Percentiles rank a stretch among this genome's conserved stretches.
Evolutionary conservation across 257 asterid genomes (phyloP).

Genomic region (Capsicum chinense): DNA sequence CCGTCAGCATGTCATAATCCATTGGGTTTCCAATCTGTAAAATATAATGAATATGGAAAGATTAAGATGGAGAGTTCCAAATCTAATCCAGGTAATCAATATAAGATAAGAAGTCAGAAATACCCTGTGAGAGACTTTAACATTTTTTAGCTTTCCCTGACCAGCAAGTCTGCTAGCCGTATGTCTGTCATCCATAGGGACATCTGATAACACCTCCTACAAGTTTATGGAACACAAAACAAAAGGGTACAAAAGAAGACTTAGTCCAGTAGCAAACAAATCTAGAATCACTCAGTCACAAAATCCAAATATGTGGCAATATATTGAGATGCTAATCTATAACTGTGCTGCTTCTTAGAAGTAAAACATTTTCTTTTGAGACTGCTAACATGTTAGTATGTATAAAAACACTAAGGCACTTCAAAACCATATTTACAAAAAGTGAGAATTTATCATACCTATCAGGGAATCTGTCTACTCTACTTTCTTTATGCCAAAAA

Average conservation of each 20-base stretch:
- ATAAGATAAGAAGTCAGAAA: constrained; percentile 31
- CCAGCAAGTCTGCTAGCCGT: constrained; percentile 63
- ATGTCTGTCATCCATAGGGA: constrained; percentile 78
- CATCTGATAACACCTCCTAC: constrained; percentile 95
- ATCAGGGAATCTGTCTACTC: background rate
- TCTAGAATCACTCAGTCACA: background rate
- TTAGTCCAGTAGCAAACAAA: background rate
- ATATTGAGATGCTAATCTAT: constrained; percentile 12
- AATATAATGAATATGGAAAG: constrained; percentile 30
- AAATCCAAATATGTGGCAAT: background rate
- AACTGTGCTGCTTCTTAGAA: background rate
- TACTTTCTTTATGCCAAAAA: background rate
- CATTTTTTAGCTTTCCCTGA: constrained; percentile 69
- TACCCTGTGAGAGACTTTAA: constrained; percentile 89
- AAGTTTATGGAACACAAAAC: constrained; percentile 32
- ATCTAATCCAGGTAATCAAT: constrained; percentile 10
- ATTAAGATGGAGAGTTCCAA: constrained; percentile 7
- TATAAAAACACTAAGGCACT: background rate
- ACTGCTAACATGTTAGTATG: background rate
- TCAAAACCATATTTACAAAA: background rate
- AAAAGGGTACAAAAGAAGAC: background rate
- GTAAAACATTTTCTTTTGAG: background rate
- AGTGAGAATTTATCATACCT: background rate
- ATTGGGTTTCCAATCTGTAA: constrained; percentile 90
- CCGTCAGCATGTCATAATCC: constrained; percentile 79